Conservation (phyloP, 108 stramenopile genomes). For the Cyclotella choctawhatcheeana region DNA sequence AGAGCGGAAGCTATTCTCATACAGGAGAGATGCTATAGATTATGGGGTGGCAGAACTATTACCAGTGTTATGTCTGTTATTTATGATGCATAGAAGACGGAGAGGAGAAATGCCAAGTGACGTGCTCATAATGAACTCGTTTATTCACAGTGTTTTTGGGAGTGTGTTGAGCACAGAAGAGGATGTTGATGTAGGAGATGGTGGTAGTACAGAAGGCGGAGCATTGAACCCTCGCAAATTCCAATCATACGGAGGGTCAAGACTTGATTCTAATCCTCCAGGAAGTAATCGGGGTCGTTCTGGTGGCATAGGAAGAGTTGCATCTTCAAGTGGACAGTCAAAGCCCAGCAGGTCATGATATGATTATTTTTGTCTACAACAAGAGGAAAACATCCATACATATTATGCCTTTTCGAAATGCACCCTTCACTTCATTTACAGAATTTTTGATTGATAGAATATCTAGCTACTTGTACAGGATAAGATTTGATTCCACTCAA, state of each 20-base stretch:
- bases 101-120: constrained; percentile 33
- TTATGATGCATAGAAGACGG: constrained; percentile 45
- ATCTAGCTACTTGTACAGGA: neutral
- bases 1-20: constrained; percentile 4
- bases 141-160: constrained; percentile 47
- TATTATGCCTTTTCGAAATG: neutral
- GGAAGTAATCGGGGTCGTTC: neutral
- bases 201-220: neutral
- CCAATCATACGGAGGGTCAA: constrained; percentile 30
- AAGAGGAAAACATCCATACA: neutral
- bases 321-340: constrained; percentile 4
- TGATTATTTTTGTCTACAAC: neutral
- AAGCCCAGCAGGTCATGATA: neutral
- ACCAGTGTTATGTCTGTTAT: constrained; percentile 40
- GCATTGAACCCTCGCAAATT: constrained; percentile 29
- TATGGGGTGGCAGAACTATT: constrained; percentile 34
- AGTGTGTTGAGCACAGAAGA: constrained; percentile 32
- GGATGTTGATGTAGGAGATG: constrained; percentile 7
- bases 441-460: neutral
- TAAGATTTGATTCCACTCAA: neutral
- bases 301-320: neutral
- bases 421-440: neutral
- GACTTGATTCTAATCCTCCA: constrained; percentile 26
- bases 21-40: constrained; percentile 29
- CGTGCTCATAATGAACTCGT: constrained; percentile 38